A percentile compares a stretch with the other conserved stretches of the same genome.
Evolutionary conservation across 305 asterid genomes (phyloP).

Genomic region (Fraxinus sp.): DNA sequence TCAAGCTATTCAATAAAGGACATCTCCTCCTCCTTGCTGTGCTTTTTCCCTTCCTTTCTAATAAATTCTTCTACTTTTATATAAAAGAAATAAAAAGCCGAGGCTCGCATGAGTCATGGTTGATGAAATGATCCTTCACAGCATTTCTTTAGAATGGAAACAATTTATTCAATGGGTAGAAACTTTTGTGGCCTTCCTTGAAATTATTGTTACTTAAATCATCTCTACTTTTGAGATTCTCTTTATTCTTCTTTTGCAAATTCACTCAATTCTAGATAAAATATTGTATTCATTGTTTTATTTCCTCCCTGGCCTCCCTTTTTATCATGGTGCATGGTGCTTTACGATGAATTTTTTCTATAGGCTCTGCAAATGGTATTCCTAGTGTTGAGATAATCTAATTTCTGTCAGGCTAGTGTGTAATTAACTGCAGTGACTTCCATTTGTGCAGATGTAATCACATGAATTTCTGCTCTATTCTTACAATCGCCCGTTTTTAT

Average conservation of each 20-base stretch:
- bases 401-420: not conserved
- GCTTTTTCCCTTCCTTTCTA: not conserved
- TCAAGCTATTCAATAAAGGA: not conserved
- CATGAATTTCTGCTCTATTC: constrained; percentile 14
- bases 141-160: not conserved
- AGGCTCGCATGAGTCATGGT: not conserved
- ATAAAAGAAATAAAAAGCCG: not conserved
- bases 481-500: not conserved
- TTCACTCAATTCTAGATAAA: not conserved
- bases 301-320: not conserved
- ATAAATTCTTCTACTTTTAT: not conserved
- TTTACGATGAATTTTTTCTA: not conserved
- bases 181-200: not conserved
- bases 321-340: not conserved
- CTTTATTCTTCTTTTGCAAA: not conserved
- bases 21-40: not conserved
- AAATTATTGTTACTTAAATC: not conserved
- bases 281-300: constrained; percentile 3
- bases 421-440: constrained; percentile 2
- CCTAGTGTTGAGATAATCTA: not conserved
- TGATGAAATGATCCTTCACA: not conserved
- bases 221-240: not conserved
- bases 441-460: constrained; percentile 1
- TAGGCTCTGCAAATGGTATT: constrained; percentile 6
- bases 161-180: not conserved